Evolutionary conservation across 2,329 filamentous ascomycete species (phyloP), one percentile per base, ranked within the genome.

Genomic region (Samsoniella hepiali): DNA sequence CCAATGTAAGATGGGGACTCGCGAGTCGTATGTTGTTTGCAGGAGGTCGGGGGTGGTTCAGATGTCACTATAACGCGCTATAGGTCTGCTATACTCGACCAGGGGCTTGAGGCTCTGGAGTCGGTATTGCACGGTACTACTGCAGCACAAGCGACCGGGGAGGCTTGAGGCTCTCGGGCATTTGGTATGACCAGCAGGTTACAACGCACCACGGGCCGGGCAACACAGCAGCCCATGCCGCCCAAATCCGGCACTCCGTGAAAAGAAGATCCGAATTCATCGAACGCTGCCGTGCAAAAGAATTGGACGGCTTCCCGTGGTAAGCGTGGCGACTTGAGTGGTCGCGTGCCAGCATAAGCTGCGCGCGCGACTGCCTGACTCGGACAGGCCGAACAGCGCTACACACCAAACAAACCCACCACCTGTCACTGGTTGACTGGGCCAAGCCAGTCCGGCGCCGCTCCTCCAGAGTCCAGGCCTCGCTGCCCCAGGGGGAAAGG

Each of bases 401-500:
- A n/a, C 50, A 27, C 49, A 17, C 40, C 11, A n/a, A 40, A 27
- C 49, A 17, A 22, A 51, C 29, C 58, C 36, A 61, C 27, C 27
- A 13, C 31, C 32, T 45, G 27, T 42, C 27, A 36, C n/a, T 40
- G 29, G 15, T 15, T 13, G 13, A n/a, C 31, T 22, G 17, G 6
- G 44, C 32, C 42, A 44, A 58, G 42, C 13, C 56, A n/a, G 27
- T 13, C 10, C 38, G 22, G 53, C 15, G 22, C 34, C 31, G 34
- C 44, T 49, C 32, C n/a, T 57, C 31, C 34, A 47, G 22, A 29
- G 54, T 36, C 32, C 51, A 29, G n/a, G 54, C 17, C 29, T 42
- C 32, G 15, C 47, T 36, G 45, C 51, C 51, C 60, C 15, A n/a
- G 53, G 60, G 60, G 53, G 34, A 57, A 63, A 57, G 17, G 15